Conservation (phyloP, 441 rosid species). For the Manihot esculenta region DNA sequence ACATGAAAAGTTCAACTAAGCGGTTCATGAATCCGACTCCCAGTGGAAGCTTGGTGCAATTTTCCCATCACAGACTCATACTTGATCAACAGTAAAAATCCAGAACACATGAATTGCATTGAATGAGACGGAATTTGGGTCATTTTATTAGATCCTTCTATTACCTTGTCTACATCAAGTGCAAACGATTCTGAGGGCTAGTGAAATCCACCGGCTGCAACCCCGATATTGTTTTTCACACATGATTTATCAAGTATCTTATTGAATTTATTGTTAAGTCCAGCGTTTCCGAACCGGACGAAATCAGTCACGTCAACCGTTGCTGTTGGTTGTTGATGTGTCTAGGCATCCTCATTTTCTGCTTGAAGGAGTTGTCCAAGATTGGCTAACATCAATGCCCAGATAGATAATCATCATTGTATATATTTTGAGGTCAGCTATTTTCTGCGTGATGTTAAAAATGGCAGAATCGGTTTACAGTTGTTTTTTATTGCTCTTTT, state of each 20-base stretch:
- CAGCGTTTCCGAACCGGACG: not conserved
- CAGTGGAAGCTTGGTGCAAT: not conserved
- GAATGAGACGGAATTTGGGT: not conserved
- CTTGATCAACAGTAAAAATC: not conserved
- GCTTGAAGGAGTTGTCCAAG: not conserved
- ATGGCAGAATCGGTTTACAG: not conserved
- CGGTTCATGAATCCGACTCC: not conserved
- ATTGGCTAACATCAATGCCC: not conserved
- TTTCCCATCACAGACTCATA: not conserved
- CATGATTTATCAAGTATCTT: not conserved
- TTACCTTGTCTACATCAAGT: not conserved
- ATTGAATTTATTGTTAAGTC: not conserved
- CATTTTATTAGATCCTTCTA: not conserved
- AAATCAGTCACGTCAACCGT: not conserved
- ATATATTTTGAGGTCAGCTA: not conserved
- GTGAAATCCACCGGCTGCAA: not conserved
- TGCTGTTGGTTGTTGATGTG: not conserved
- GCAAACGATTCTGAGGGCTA: not conserved
- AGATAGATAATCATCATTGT: not conserved
- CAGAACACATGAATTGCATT: not conserved
- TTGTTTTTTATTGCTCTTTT: not conserved
- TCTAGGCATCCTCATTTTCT: not conserved
- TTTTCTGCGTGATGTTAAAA: not conserved
- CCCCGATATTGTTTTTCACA: not conserved
- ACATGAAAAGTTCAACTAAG: slow-evolving; percentile 18